phyloP scores from a whole-genome alignment of 345 rosid genomes.

The Gossypium mustelinum region DNA sequence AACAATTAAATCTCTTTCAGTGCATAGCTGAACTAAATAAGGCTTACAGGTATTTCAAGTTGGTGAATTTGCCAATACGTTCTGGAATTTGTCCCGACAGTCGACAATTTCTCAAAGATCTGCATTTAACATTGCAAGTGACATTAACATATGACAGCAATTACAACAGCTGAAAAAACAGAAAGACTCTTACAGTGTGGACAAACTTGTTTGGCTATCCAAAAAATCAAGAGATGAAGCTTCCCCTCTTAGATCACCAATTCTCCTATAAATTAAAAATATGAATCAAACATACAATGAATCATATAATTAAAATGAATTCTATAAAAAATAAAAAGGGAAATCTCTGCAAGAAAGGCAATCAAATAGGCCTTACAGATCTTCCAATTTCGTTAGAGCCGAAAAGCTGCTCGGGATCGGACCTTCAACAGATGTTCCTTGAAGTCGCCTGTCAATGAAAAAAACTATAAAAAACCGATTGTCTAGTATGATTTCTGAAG shows the following conservation, averaged over 20 bases:
- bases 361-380: slow-evolving; percentile 34
- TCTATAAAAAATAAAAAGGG: too few relatives aligned
- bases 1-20: background rate
- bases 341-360: too few relatives aligned
- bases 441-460: slow-evolving; percentile 34
- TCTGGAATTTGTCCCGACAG: slow-evolving; percentile 47
- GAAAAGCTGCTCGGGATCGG: slow-evolving; percentile 49
- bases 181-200: slow-evolving; percentile 37
- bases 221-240: slow-evolving; percentile 51
- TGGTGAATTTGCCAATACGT: slow-evolving; percentile 29
- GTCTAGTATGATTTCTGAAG: background rate
- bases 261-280: slow-evolving; percentile 32
- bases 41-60: slow-evolving; percentile 39
- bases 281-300: background rate
- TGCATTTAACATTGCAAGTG: slow-evolving; percentile 17
- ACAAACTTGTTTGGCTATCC: slow-evolving; percentile 33
- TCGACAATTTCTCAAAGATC: slow-evolving; percentile 47
- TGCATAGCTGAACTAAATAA: background rate
- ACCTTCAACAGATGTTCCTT: slow-evolving; percentile 52
- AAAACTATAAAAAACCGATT: background rate
- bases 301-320: background rate
- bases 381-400: slow-evolving; percentile 36
- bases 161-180: background rate
- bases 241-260: slow-evolving; percentile 45
- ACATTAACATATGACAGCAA: background rate